Evolutionary conservation across 345 rosid species (phyloP).

Genomic region (Syzygium jambos): DNA sequence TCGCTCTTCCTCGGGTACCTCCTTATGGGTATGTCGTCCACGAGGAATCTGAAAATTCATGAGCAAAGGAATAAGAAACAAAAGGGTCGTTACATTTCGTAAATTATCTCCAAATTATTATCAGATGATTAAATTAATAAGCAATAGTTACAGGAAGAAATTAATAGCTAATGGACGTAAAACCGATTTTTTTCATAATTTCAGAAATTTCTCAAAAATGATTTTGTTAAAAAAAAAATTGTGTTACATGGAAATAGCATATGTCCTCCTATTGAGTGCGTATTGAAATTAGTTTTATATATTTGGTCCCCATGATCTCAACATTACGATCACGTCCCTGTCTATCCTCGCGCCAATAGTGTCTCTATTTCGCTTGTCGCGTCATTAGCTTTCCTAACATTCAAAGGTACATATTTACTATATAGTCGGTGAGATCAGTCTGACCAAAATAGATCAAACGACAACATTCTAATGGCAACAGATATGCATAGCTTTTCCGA

Average conservation of each 20-base stretch:
- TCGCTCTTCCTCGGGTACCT: slow-evolving; percentile 80
- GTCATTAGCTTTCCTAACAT: neutral
- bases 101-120: neutral
- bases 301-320: neutral
- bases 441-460: neutral
- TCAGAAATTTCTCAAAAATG: neutral
- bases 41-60: slow-evolving; percentile 55
- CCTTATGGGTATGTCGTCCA: slow-evolving; percentile 90
- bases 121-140: neutral
- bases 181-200: neutral
- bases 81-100: neutral
- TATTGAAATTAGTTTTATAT: neutral
- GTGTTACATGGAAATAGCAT: neutral
- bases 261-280: neutral
- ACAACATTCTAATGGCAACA: neutral
- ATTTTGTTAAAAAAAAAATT: neutral
- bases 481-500: neutral
- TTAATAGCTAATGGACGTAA: neutral
- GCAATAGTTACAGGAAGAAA: neutral
- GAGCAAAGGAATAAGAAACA: neutral
- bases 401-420: neutral
- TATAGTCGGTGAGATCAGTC: neutral
- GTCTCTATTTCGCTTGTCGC: neutral
- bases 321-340: neutral
- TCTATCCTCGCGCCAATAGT: neutral